Base-by-base conservation (phyloP, 23 red algal species). In the Chondrus crispus region DNA sequence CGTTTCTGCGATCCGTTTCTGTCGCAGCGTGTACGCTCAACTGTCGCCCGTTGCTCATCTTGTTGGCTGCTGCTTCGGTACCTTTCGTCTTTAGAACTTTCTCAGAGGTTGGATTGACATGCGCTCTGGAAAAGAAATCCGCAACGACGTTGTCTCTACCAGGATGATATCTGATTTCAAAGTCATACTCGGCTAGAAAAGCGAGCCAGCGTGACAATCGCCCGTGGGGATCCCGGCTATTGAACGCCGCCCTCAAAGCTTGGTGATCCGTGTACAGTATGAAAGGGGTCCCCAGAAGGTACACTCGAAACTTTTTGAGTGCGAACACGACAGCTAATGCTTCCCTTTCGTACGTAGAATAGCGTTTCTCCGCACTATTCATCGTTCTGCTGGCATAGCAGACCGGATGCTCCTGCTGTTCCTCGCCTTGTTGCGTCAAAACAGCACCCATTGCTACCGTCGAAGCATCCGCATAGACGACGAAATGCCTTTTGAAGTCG, bases 251-350 rank as follows among this genome's bases (percentile, higher is more conserved):
- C 32, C 32, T 13, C 14, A 72, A 29, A 30, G 66, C 66, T 30
- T 72, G 66, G 32, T 72, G 66, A 72, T 72, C 66, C 12, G 66
- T 72, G 19, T 29, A 20, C 32, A 72, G 28, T 29, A 13, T 29
- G 32, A 72, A 72, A 29, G 66, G 19, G 19, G 66, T 13, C 28
- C 16, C 14, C 28, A 72, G 32, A 14, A 72, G 32, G 66, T 72
- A 72, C 32, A 72, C 66, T 13, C 28, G 13, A 36, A 72, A 72
- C 66, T 72, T 72, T 29, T 72, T 72, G 16, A 72, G 32, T 14
- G n/a, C 32, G 66, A 72, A 72, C 14, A 72, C 32, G 32, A 72
- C 66, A 30, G 66, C 66, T 72, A 72, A 29, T 72, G 66, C 66
- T 36, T 72, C 66, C 28, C 66, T 72, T 36, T 72, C 66, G 66